A percentile compares a stretch with the other conserved stretches of the same genome.
Evolutionary conservation across 345 rosid species (phyloP).

Genomic region (Ceriops decandra): DNA sequence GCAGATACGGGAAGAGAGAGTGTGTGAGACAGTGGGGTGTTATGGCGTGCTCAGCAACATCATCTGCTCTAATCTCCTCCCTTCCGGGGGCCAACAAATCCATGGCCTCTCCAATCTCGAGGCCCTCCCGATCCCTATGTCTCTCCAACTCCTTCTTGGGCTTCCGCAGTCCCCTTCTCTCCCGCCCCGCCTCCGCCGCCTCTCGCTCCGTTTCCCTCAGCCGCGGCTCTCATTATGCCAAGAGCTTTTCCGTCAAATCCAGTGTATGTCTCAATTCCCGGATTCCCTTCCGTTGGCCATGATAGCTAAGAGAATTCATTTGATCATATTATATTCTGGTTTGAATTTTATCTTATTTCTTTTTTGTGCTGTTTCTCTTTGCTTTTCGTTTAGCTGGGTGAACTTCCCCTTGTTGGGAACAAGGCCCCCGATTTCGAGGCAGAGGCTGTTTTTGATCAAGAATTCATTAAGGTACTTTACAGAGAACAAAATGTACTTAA

Average conservation of each 20-base stretch:
- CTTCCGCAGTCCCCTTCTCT: conserved; percentile 39
- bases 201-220: conserved; percentile 40
- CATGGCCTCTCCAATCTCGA: conserved; percentile 30
- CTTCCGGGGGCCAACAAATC: conserved; percentile 40
- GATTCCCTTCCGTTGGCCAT: no score
- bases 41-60: conserved; percentile 72
- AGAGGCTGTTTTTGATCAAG: conserved; percentile 97
- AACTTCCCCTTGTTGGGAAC: conserved; percentile 83
- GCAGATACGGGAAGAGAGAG: neutral
- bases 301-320: no score
- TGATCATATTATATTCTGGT: no score
- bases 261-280: conserved; percentile 33
- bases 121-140: conserved; percentile 37
- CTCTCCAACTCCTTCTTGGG: conserved; percentile 44
- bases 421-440: conserved; percentile 90
- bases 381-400: conserved; percentile 43
- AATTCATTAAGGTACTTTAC: conserved; percentile 69
- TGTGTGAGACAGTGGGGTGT: neutral
- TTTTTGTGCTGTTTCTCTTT: neutral
- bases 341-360: neutral
- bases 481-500: neutral
- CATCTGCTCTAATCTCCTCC: conserved; percentile 56
- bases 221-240: conserved; percentile 39
- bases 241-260: conserved; percentile 59
- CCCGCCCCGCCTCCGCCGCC: conserved; percentile 18